Conservation (phyloP, 345 rosid genomes). For the Euphorbia tirucalli region DNA sequence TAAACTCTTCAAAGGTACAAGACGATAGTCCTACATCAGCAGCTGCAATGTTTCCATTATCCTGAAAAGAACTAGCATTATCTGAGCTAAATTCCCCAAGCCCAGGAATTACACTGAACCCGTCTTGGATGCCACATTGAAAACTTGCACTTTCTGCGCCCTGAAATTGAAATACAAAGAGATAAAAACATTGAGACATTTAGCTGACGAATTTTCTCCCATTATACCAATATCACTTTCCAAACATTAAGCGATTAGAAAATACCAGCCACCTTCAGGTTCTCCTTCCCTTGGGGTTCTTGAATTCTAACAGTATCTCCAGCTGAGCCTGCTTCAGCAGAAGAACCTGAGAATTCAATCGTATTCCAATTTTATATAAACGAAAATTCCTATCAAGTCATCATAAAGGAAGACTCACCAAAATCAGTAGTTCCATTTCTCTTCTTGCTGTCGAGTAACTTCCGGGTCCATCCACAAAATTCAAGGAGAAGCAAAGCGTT, state of each 20-base stretch:
- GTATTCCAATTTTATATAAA: not conserved
- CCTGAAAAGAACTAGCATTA: slow-evolving; percentile 34
- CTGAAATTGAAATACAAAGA: slow-evolving; percentile 33
- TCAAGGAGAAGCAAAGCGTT: slow-evolving; percentile 67
- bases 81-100: slow-evolving; percentile 46
- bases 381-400: not conserved
- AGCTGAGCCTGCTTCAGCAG: slow-evolving; percentile 26
- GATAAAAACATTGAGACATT: slow-evolving; percentile 8
- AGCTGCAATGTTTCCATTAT: slow-evolving; percentile 23
- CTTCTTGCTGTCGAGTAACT: slow-evolving; percentile 37
- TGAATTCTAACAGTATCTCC: slow-evolving; percentile 34
- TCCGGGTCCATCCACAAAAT: slow-evolving; percentile 77
- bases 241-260: slow-evolving; percentile 41
- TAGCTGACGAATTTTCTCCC: slow-evolving; percentile 8
- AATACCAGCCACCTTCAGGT: slow-evolving; percentile 86
- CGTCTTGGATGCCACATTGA: slow-evolving; percentile 55
- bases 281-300: slow-evolving; percentile 31
- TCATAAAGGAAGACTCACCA: slow-evolving; percentile 11
- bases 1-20: slow-evolving; percentile 64
- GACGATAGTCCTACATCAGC: slow-evolving; percentile 38
- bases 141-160: slow-evolving; percentile 40
- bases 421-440: slow-evolving; percentile 41
- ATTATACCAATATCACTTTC: not conserved
- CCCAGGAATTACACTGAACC: slow-evolving; percentile 60
- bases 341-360: slow-evolving; percentile 28